Evolutionary conservation across 2,329 filamentous ascomycete species (phyloP).

Genomic region (Ceratocystis destructans): DNA sequence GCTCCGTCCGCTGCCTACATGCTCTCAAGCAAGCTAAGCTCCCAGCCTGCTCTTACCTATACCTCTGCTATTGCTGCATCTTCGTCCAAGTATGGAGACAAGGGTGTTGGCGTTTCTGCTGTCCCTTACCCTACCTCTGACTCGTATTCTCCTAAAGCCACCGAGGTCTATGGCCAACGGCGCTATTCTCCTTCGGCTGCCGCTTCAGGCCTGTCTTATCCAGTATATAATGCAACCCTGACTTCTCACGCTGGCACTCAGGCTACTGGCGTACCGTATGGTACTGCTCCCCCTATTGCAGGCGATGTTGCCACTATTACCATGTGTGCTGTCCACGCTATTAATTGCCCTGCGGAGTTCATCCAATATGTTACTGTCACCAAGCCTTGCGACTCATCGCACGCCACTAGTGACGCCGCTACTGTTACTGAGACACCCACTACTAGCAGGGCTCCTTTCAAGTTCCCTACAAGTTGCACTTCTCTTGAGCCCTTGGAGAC

Average conservation of each 20-base stretch:
- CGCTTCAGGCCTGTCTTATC: neutral
- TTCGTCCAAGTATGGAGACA: neutral
- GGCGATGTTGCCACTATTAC: slow-evolving; percentile 26
- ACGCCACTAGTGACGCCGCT: neutral
- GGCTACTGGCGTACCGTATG: slow-evolving; percentile 14
- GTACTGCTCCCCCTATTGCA: slow-evolving; percentile 9
- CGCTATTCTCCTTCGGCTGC: neutral
- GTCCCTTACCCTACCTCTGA: neutral
- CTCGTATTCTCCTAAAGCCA: slow-evolving; percentile 5
- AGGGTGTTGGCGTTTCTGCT: neutral
- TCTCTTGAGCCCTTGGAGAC: slow-evolving; percentile 6
- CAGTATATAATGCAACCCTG: neutral
- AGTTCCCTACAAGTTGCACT: slow-evolving; percentile 13
- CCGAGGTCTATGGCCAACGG: neutral
- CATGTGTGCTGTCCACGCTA: slow-evolving; percentile 27
- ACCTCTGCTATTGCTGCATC: neutral
- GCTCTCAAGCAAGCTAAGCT: neutral
- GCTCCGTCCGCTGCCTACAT: neutral
- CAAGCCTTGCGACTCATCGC: neutral
- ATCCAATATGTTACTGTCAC: slow-evolving; percentile 26
- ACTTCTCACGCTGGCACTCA: slow-evolving; percentile 12
- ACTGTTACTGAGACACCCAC: slow-evolving; percentile 2
- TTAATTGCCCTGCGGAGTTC: slow-evolving; percentile 31
- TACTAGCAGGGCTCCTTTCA: neutral
- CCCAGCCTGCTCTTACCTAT: neutral